Conservation (phyloP, 345 rosid species). For the Citrus sp. region DNA sequence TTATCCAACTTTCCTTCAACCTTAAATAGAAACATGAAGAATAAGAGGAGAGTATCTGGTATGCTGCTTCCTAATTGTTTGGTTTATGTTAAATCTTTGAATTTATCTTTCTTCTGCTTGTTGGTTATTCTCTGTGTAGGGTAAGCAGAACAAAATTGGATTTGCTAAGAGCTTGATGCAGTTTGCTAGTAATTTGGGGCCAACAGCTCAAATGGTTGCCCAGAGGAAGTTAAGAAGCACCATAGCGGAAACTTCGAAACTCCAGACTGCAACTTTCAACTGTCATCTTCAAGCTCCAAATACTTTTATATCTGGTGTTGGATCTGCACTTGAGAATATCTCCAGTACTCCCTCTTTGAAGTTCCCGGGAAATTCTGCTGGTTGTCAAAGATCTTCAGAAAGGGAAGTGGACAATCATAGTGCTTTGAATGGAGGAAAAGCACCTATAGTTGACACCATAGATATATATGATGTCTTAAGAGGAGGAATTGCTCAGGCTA, state of each 20-base stretch:
- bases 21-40: neutral
- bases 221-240: slow-evolving; percentile 11
- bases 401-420: neutral
- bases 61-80: slow-evolving; percentile 3
- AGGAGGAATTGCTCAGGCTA: slow-evolving; percentile 3
- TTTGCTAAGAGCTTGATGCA: slow-evolving; percentile 18
- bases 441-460: neutral
- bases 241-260: neutral
- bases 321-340: neutral
- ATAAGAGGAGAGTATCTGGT: neutral
- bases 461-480: slow-evolving; percentile 8
- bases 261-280: slow-evolving; percentile 4
- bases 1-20: slow-evolving; percentile 2
- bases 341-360: neutral
- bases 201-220: slow-evolving; percentile 26
- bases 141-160: slow-evolving; percentile 3
- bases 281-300: slow-evolving; percentile 2
- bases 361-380: neutral
- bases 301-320: neutral
- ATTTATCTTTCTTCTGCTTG: neutral
- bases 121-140: slow-evolving; percentile 14
- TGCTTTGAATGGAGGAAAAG: neutral
- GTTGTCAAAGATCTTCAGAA: neutral
- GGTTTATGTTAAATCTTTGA: neutral
- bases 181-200: slow-evolving; percentile 24